A percentile compares a stretch with the other conserved stretches of the same genome.
Conservation (phyloP, 768 basidiomycete genomes). For the Suillus bovinus region DNA sequence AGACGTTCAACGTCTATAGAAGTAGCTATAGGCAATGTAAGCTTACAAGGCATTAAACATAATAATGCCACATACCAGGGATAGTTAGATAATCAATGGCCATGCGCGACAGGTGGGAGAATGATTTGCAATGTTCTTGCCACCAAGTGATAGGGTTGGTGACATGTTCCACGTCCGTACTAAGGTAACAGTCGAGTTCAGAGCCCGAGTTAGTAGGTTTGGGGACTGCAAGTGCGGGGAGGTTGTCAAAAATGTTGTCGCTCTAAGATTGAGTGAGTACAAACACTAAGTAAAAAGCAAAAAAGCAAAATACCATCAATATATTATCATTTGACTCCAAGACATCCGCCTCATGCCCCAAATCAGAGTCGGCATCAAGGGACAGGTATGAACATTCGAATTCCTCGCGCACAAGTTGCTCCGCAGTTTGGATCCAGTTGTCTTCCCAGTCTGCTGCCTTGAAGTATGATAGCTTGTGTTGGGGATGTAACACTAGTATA, state of each 20-base stretch:
- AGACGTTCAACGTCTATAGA: no score
- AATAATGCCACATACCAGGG: no score
- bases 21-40: no score
- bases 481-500: conserved; percentile 29
- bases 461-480: conserved; percentile 31
- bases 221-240: conserved; percentile 21
- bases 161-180: conserved; percentile 24
- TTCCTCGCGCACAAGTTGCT: conserved; percentile 22
- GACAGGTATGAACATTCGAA: conserved; percentile 12
- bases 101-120: conserved; percentile 34
- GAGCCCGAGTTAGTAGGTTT: conserved; percentile 25
- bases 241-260: conserved; percentile 34
- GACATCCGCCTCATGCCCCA: neutral
- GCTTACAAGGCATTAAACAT: no score
- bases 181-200: conserved; percentile 33
- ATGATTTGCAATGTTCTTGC: conserved; percentile 21
- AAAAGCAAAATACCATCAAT: neutral
- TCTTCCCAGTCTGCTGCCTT: conserved; percentile 22
- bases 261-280: neutral
- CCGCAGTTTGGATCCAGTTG: conserved; percentile 27
- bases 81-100: conserved; percentile 32
- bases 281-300: neutral
- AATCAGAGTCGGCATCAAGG: neutral
- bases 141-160: conserved; percentile 33
- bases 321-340: neutral